A percentile compares a stretch with the other conserved stretches of the same genome.
phyloP scores from a whole-genome alignment of 495 filamentous ascomycete species.

The Cudoniella acicularis region DNA sequence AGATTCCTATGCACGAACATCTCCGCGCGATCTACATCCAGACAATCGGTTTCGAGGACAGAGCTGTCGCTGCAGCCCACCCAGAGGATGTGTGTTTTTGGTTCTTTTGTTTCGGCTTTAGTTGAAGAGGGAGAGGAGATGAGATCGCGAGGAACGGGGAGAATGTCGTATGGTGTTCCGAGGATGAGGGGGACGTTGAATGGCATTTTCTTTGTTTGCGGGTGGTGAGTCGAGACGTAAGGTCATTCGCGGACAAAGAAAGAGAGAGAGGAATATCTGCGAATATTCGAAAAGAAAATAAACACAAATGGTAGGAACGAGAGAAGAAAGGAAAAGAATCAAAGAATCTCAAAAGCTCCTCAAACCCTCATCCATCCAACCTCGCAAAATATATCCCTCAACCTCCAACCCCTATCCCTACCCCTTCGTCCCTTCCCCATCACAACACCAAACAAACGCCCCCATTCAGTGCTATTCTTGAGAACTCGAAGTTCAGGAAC shows the following conservation, averaged over 20 bases:
- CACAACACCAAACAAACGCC: not conserved
- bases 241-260: too few relatives aligned
- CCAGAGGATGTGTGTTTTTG: constrained; percentile 39
- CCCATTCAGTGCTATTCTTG: not conserved
- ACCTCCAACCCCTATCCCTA: too few relatives aligned
- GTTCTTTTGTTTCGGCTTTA: not conserved
- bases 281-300: not conserved
- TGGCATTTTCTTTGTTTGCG: not conserved
- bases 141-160: not conserved
- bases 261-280: not conserved
- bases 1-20: constrained; percentile 40
- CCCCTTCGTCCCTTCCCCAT: too few relatives aligned
- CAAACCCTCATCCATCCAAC: not conserved
- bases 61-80: constrained; percentile 40
- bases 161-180: not conserved
- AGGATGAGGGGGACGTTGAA: not conserved
- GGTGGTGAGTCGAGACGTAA: too few relatives aligned
- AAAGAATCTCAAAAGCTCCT: not conserved
- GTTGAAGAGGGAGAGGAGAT: not conserved
- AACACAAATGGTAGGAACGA: not conserved
- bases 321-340: not conserved
- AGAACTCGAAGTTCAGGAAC: not conserved
- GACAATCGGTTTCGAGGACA: constrained; percentile 32
- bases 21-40: constrained; percentile 34
- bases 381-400: too few relatives aligned